phyloP scores from a whole-genome alignment of 2,329 filamentous ascomycete species.

The Cladosporium halotolerans region DNA sequence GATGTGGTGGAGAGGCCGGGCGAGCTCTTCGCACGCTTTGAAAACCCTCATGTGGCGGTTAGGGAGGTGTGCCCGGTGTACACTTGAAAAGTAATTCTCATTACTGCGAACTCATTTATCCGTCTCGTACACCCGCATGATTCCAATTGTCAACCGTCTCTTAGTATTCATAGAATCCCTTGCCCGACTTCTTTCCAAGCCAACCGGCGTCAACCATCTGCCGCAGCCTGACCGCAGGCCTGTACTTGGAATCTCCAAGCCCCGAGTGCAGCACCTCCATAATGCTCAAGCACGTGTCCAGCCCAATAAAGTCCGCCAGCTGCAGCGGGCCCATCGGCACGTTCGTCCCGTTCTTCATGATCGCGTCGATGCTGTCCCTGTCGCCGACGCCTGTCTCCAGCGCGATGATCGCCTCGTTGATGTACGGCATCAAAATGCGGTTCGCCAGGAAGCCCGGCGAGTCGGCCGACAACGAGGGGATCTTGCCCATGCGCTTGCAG shows the following conservation, averaged over 20 bases:
- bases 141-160: not conserved
- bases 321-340: slow-evolving; percentile 96
- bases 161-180: slow-evolving; percentile 68
- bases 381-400: slow-evolving; percentile 86
- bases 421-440: slow-evolving; percentile 96
- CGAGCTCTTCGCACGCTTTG: no score
- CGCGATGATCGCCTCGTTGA: slow-evolving; percentile 96
- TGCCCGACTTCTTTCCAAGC: slow-evolving; percentile 95
- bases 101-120: no score
- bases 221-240: slow-evolving; percentile 75
- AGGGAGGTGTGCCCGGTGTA: no score
- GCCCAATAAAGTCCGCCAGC: slow-evolving; percentile 91
- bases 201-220: slow-evolving; percentile 99
- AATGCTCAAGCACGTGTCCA: slow-evolving; percentile 93
- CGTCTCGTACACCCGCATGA: no score
- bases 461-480: slow-evolving; percentile 80
- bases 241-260: slow-evolving; percentile 92
- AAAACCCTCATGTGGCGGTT: no score
- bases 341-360: slow-evolving; percentile 99
- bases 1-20: no score
- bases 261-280: slow-evolving; percentile 92
- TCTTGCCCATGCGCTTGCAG: slow-evolving; percentile 87
- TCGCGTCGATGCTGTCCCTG: slow-evolving; percentile 87
- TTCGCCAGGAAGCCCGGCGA: slow-evolving; percentile 93
- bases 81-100: no score